Base-by-base conservation (phyloP, 2,329 filamentous ascomycete genomes). In the Ophiostoma sp. region DNA sequence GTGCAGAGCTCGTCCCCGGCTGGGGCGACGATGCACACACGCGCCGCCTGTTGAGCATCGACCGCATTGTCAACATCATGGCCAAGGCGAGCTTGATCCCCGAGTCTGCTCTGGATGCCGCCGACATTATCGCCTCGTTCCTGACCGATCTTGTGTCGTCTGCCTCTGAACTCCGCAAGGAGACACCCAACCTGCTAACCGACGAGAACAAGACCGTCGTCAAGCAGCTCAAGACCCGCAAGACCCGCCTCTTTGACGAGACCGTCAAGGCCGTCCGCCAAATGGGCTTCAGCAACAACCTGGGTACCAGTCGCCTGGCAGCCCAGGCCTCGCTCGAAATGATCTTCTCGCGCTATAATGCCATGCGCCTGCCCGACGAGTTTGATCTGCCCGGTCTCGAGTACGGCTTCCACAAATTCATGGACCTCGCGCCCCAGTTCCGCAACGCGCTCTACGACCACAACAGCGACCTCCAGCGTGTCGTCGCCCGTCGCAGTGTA, bases 281-380 rank as follows among this genome's bases (percentile, higher is more conserved):
- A 73, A 98, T 99, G 95, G 96, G 96, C 3, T 89, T 99, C 78
- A 92, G 91, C 78, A 90, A 91, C 70, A 98, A 97, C 79, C 85
- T 97, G 19, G 90, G 92, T 76, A 90, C 90, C 17, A 90, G 93
- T 79, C 86, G 91, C 59, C 85, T 98, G 22, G 87, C 88, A 52
- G 89, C 89, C 71, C 96, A 99, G 81, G 86, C 88, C 36, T 92
- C 93, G 0, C 84, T 93, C 8, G 87, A 92, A 6, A 82, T 87
- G 5, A 86, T 98, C 1, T 86, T 99, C 36, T 88, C 93, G 1
- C 85, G 84, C 6, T 87, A 86, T 2, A 77, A 86, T 75, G 75
- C 88, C 8, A 70, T 78, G 19, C 77, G 80, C n/a, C 74, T 80
- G 52, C 75, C 78, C 17, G 72, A 48, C 0, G 48, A 78, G 61